Base-by-base conservation (phyloP, 106 monocot species). In the Dendrobium catenatum region DNA sequence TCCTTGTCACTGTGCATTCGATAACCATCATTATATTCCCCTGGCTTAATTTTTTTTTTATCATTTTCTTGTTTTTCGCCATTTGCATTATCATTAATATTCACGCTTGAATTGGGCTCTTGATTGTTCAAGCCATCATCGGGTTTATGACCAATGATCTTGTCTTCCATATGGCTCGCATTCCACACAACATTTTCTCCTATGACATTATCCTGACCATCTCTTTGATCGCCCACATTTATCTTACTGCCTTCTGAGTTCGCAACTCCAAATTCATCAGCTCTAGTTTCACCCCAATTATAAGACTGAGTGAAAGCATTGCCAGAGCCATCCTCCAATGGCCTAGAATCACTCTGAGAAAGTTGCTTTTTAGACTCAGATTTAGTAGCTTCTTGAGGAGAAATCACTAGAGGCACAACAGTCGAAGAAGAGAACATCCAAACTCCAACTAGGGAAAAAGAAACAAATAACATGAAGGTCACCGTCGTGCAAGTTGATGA, bases 401-500 rank as follows among this genome's bases (percentile, higher is more conserved):
- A 82, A 46, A 87, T 59, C 5, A 90, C 82, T 26, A 81, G 81
- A 9, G 93, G 91, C 48, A 84, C 79, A 61, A 93, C 83, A 20
- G 83, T 81, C 17, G 85, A 87, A 37, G 91, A 93, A 61, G 91
- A 87, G 83, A 89, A 83, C 91, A 93, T 91, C 96, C 96, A 96
- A 48, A 96, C 86, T 4, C 88, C 91, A 42, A 93, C 86, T 58
- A 96, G 79, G 75, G 91, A 88, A 79, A 93, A 86, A 73, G 87
- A 86, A 40, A 96, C 88, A 86, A 96, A 91, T 40, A 89, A 82
- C 58, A 88, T 89, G 51, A 90, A 47, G 70, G 85, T 88, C 64
- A 74, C 58, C 6, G 81, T 88, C 27, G 90, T 91, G 75, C 88
- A 90, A 49, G 81, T 87, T 13, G 91, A 89, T 13, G 91, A 89